A percentile compares a stretch with the other conserved stretches of the same genome.
These are phyloP conservation scores for Penstemon newberryi DNA, from an alignment of 257 asterid genomes.

Conservation along the genomic window DNA sequence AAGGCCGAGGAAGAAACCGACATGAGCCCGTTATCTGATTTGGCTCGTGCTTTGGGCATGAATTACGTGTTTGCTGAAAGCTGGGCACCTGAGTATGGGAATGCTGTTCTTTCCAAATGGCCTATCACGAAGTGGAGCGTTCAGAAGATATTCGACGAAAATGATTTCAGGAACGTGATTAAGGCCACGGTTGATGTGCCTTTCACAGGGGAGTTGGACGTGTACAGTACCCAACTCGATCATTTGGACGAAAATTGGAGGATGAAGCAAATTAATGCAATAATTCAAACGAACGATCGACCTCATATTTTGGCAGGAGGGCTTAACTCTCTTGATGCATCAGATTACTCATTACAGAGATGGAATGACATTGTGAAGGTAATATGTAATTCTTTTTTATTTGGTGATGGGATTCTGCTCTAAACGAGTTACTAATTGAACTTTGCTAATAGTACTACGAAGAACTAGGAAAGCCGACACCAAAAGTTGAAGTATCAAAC, in stretches of 20 bases:
- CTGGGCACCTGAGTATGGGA: conserved; percentile 99
- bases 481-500: conserved; percentile 67
- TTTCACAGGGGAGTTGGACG: conserved; percentile 69
- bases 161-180: conserved; percentile 91
- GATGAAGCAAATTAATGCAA: conserved; percentile 74
- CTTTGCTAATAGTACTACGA: conserved; percentile 54
- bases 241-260: conserved; percentile 90
- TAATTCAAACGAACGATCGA: conserved; percentile 60
- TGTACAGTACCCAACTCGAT: conserved; percentile 87
- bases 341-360: conserved; percentile 81
- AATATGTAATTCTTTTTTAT: neutral
- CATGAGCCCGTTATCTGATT: conserved; percentile 81
- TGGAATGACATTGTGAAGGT: conserved; percentile 93
- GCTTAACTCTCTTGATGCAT: conserved; percentile 79
- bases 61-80: conserved; percentile 87
- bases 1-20: conserved; percentile 86
- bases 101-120: conserved; percentile 84
- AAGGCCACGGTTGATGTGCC: conserved; percentile 86
- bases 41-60: conserved; percentile 89
- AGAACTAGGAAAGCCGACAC: conserved; percentile 85
- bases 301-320: conserved; percentile 90
- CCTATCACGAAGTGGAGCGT: conserved; percentile 80
- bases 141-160: conserved; percentile 76
- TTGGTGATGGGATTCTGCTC: neutral
- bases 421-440: neutral